These are phyloP conservation scores for Mycena vulgaris DNA, from an alignment of 768 basidiomycete species.

Conservation along the genomic window DNA sequence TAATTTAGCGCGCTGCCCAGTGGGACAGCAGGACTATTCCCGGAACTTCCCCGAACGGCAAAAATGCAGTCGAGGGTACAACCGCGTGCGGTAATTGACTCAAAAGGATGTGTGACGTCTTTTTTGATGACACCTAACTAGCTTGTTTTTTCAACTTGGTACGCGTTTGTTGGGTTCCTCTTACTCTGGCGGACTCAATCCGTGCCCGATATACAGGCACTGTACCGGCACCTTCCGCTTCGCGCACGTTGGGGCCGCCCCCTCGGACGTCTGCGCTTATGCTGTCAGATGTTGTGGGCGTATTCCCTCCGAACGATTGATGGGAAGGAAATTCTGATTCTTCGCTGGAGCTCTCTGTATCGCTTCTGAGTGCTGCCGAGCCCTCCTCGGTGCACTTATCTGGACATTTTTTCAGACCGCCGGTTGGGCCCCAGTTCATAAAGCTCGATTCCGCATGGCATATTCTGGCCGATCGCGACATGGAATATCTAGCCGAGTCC, in stretches of 20 bases:
- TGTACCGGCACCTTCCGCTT: not conserved
- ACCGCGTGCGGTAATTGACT: not conserved
- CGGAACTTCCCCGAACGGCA: not conserved
- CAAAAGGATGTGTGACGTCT: not conserved
- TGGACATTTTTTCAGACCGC: slow-evolving; percentile 13
- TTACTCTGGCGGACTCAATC: not conserved
- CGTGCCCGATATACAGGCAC: not conserved
- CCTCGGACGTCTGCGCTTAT: not conserved
- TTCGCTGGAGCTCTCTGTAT: not conserved
- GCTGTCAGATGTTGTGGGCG: slow-evolving; percentile 24
- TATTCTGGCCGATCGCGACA: not conserved
- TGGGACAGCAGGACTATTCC: too few relatives aligned
- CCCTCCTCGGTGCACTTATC: not conserved
- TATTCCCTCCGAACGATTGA: slow-evolving; percentile 20
- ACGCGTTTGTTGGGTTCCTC: not conserved
- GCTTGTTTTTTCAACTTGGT: too few relatives aligned
- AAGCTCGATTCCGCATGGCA: not conserved
- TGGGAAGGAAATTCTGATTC: slow-evolving; percentile 1
- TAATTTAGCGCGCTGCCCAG: not conserved
- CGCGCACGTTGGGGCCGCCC: not conserved
- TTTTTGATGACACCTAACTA: not conserved
- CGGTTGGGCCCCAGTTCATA: not conserved
- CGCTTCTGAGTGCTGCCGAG: too few relatives aligned
- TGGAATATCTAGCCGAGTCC: not conserved
- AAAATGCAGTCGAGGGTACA: not conserved